Conservation (phyloP, 306 rosid genomes). For the Lagenaria siceraria region DNA sequence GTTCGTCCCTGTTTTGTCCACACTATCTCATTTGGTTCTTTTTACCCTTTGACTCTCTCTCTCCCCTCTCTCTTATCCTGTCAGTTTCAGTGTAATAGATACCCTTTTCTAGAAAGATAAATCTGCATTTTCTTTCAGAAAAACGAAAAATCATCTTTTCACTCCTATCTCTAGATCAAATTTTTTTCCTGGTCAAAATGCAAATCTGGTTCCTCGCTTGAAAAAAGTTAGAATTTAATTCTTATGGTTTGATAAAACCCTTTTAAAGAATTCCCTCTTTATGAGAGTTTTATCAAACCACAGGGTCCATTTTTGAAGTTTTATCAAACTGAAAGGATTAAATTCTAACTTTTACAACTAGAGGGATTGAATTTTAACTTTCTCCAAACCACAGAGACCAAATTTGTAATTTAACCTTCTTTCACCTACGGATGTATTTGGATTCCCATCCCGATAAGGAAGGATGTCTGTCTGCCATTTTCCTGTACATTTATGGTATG, state of each 20-base stretch:
- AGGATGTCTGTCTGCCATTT: neutral
- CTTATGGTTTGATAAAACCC: too few relatives aligned
- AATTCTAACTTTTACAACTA: too few relatives aligned
- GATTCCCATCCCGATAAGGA: neutral
- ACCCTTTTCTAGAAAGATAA: neutral
- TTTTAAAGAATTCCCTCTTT: too few relatives aligned
- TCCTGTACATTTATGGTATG: neutral
- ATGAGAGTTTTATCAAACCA: too few relatives aligned
- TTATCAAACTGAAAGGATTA: too few relatives aligned
- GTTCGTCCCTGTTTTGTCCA: conserved; percentile 51
- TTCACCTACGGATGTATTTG: neutral
- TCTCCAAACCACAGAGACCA: too few relatives aligned
- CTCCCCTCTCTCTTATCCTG: neutral
- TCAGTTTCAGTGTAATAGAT: conserved; percentile 1
- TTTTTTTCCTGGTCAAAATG: neutral
- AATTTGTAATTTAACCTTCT: too few relatives aligned
- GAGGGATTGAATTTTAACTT: too few relatives aligned
- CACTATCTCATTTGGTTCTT: conserved; percentile 12
- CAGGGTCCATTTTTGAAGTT: too few relatives aligned
- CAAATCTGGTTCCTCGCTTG: too few relatives aligned
- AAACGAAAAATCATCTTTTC: neutral
- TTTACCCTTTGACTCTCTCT: conserved; percentile 1
- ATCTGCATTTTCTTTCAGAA: neutral
- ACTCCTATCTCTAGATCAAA: neutral
- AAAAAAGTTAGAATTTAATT: too few relatives aligned